Percentiles rank a stretch among this genome's conserved stretches.
Conservation (phyloP, 1,284 basidiomycete genomes). For the Boletus mariae region DNA sequence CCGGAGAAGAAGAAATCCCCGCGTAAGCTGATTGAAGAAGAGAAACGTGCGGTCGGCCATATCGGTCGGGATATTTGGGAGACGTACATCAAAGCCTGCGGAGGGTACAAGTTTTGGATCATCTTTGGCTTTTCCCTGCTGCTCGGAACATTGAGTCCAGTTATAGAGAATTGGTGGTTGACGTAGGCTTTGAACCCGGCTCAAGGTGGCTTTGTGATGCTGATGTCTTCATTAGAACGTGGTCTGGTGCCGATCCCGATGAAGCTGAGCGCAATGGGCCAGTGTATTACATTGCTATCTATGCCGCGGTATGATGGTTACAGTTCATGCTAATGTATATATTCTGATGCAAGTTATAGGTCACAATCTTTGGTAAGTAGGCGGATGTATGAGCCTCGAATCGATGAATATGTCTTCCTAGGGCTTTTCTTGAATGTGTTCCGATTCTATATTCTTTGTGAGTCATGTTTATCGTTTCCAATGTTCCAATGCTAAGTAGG, state of each 20-base stretch:
- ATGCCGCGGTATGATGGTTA: constrained; percentile 52
- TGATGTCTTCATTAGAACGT: constrained; percentile 43
- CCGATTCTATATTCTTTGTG: constrained; percentile 67
- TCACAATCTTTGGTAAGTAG: constrained; percentile 39
- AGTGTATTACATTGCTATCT: constrained; percentile 74
- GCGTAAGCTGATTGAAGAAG: constrained; percentile 87
- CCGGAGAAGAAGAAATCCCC: constrained; percentile 63
- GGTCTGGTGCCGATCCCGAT: constrained; percentile 54
- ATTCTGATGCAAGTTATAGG: constrained; percentile 27
- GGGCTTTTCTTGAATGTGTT: constrained; percentile 64
- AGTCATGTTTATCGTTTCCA: constrained; percentile 21
- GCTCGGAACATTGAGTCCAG: constrained; percentile 68
- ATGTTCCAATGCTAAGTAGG: constrained; percentile 8
- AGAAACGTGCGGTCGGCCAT: constrained; percentile 81
- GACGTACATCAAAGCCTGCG: constrained; percentile 74
- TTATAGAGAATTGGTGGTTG: constrained; percentile 83
- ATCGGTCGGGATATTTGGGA: constrained; percentile 79
- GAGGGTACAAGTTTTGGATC: constrained; percentile 65
- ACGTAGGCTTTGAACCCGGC: constrained; percentile 41
- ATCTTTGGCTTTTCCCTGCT: constrained; percentile 60
- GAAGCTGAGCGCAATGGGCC: constrained; percentile 45
- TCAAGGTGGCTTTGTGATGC: neutral
- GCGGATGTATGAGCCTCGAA: neutral
- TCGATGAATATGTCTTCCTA: constrained; percentile 17
- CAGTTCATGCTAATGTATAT: neutral